A percentile compares a stretch with the other conserved stretches of the same genome.
Evolutionary conservation across 2,329 filamentous ascomycete genomes (phyloP).

Genomic region (Cyclaneusma minus): DNA sequence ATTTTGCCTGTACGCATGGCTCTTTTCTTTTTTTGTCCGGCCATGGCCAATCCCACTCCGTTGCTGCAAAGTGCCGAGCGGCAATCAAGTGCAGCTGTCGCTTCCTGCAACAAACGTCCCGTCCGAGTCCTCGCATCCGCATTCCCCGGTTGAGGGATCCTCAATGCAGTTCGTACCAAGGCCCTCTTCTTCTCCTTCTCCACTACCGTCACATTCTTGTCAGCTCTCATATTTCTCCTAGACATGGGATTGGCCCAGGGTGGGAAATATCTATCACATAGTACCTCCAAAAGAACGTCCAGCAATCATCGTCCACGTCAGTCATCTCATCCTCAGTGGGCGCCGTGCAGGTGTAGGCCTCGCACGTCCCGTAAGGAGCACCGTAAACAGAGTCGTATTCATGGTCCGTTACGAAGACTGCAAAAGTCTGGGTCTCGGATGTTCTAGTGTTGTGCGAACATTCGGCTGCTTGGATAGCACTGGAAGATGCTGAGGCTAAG

Average conservation of each 20-base stretch:
- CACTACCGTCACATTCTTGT: conserved; percentile 13
- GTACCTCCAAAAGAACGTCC: conserved; percentile 26
- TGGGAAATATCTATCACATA: conserved; percentile 3
- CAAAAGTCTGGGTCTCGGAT: conserved; percentile 20
- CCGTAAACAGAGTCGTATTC: conserved; percentile 26
- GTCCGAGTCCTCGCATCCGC: no score
- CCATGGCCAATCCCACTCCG: no score
- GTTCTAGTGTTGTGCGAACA: conserved; percentile 23
- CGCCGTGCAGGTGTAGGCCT: conserved; percentile 23
- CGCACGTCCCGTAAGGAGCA: conserved; percentile 30
- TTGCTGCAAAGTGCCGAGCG: no score
- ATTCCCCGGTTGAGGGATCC: conserved; percentile 21
- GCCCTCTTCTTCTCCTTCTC: conserved; percentile 16
- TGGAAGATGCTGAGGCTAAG: conserved; percentile 19
- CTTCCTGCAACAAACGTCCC: no score
- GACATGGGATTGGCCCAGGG: not conserved
- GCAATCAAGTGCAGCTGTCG: no score
- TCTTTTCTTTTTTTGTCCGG: no score
- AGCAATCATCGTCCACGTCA: conserved; percentile 22
- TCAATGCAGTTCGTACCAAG: conserved; percentile 23
- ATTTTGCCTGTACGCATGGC: no score
- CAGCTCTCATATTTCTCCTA: conserved; percentile 5
- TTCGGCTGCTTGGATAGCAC: conserved; percentile 22
- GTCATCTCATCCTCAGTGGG: conserved; percentile 18
- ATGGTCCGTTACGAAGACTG: conserved; percentile 25